Base-by-base conservation (phyloP, 2,329 filamentous ascomycete genomes). In the Trichoderma afroharzianum region DNA sequence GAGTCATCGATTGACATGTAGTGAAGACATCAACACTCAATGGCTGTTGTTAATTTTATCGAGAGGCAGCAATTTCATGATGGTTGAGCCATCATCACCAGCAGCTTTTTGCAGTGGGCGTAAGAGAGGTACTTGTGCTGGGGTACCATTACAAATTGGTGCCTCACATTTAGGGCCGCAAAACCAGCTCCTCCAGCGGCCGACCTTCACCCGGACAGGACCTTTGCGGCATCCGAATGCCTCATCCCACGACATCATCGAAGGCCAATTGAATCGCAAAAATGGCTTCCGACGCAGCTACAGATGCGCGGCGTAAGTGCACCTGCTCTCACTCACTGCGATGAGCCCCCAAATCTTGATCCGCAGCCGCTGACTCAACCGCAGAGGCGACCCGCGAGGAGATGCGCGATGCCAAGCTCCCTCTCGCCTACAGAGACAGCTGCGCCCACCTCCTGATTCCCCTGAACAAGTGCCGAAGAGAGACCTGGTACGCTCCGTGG, bases 391-490 rank as follows among this genome's bases (percentile, higher is more conserved):
- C 93, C 75, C 90, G 94, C 83, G 91, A 97, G 86, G 93, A 96
- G 83, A 98, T 98, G 95, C 91, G 93, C 80, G 93, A 94, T 79
- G 95, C 95, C 76, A 91, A 90, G 80, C 88, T 98, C 66, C 95
- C 96, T 14, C 84, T 98, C 69, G 88, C 92, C 78, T 99, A 99
- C 88, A 90, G 96, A 81, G 96, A 99, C 84, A 95, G 91, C 84
- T 99, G 96, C 85, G 96, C 95, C 74, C 91, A 96, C 83, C 92
- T 99, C 61, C 87, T 98, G 74, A 98, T 98, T 75, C 96, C 96
- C 18, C 88, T 99, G 77, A 99, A 99, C 86, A 92, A 92, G 80
- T 99, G 96, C 88, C 94, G 96, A 74, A 88, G 90, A 83, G 92
- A 97, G 77, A 92, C 94, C 74, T 98, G 92, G 86, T 99, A 97